phyloP scores from a whole-genome alignment of 1,139 yeast genomes.

The Geotrichum europaeum region DNA sequence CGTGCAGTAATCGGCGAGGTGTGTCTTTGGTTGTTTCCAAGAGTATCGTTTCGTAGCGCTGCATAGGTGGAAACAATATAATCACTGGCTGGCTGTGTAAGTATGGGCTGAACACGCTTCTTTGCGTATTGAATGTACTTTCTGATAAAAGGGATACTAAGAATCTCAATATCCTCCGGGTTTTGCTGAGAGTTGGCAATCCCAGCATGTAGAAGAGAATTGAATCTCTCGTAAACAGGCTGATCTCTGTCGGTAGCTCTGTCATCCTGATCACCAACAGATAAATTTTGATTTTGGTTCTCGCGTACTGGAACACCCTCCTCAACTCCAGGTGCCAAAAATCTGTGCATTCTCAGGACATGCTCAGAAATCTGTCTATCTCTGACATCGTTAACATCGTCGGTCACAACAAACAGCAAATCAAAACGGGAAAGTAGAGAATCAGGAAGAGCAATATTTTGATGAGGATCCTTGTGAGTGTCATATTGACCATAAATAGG shows the following conservation, averaged over 20 bases:
- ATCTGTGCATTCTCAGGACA: constrained; percentile 90
- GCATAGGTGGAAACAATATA: constrained; percentile 77
- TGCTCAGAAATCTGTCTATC: constrained; percentile 91
- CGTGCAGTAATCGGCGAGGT: constrained; percentile 97
- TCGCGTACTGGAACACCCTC: constrained; percentile 96
- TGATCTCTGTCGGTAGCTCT: constrained; percentile 46
- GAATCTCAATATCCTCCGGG: constrained; percentile 50
- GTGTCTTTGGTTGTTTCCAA: constrained; percentile 64
- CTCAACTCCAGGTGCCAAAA: constrained; percentile 75
- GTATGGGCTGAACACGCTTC: constrained; percentile 75
- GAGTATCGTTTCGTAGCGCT: constrained; percentile 73
- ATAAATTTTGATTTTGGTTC: constrained; percentile 57
- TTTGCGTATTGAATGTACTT: constrained; percentile 94
- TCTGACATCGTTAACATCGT: constrained; percentile 78
- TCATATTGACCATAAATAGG: constrained; percentile 98
- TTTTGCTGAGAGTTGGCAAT: constrained; percentile 40
- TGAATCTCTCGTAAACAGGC: constrained; percentile 73
- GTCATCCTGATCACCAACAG: constrained; percentile 61
- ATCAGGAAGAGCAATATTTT: constrained; percentile 94
- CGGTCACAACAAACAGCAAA: constrained; percentile 90
- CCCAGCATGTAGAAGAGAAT: constrained; percentile 79
- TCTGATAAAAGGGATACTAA: constrained; percentile 79
- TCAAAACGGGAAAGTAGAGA: constrained; percentile 95
- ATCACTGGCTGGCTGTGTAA: constrained; percentile 73
- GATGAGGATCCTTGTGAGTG: constrained; percentile 92